These are phyloP conservation scores for Pelargonium citronellum DNA, from an alignment of 441 rosid species.

Conservation along the genomic window DNA sequence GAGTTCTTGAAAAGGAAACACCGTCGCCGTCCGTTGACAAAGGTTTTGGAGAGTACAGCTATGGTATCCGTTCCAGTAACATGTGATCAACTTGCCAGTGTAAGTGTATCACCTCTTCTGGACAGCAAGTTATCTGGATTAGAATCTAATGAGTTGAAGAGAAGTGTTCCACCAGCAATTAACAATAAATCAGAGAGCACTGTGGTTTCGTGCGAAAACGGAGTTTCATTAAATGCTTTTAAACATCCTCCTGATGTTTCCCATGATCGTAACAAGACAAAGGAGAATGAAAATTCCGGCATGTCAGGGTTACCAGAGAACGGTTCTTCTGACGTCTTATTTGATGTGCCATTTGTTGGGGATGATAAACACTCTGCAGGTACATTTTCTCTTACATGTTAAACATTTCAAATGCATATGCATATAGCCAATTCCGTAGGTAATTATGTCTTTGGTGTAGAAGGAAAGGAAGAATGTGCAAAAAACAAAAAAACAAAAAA, in stretches of 20 bases:
- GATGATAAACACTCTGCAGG: slow-evolving; percentile 66
- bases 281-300: slow-evolving; percentile 49
- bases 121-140: slow-evolving; percentile 48
- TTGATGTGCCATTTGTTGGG: slow-evolving; percentile 73
- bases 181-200: slow-evolving; percentile 67
- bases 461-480: background rate
- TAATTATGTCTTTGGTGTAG: background rate
- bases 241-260: slow-evolving; percentile 47
- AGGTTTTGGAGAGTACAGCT: slow-evolving; percentile 84
- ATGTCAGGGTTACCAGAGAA: slow-evolving; percentile 42
- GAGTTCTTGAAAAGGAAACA: slow-evolving; percentile 65
- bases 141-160: slow-evolving; percentile 56
- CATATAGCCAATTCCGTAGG: background rate
- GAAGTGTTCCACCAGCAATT: slow-evolving; percentile 36
- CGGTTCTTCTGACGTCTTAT: slow-evolving; percentile 50
- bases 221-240: slow-evolving; percentile 35
- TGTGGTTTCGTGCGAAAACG: slow-evolving; percentile 59
- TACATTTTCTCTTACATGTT: slow-evolving; percentile 25
- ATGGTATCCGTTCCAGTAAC: slow-evolving; percentile 75
- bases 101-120: slow-evolving; percentile 42
- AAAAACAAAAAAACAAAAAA: no score
- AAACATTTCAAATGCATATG: slow-evolving; percentile 10
- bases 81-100: slow-evolving; percentile 57
- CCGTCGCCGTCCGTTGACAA: slow-evolving; percentile 78
- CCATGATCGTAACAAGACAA: slow-evolving; percentile 37